Percentiles rank a stretch among this genome's conserved stretches.
Evolutionary conservation across 495 filamentous ascomycete species (phyloP).

Genomic region (Lasiosphaeriaceae sp.): DNA sequence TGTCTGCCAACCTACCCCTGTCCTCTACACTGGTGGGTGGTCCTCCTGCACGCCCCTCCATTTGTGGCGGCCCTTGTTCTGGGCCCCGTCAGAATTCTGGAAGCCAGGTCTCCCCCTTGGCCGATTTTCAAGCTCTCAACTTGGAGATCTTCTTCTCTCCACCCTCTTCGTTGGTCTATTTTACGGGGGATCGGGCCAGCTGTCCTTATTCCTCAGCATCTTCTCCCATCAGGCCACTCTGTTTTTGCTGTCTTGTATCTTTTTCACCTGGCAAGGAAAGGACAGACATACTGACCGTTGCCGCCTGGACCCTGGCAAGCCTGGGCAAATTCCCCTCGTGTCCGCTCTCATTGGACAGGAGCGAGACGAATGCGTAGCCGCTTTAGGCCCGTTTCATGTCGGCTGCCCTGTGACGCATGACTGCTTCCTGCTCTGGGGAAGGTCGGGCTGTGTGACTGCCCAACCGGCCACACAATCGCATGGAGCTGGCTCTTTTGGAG

Average conservation of each 20-base stretch:
- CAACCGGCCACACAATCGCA: constrained; percentile 18
- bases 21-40: background rate
- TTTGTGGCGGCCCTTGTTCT: too few relatives aligned
- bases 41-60: background rate
- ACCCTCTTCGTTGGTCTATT: too few relatives aligned
- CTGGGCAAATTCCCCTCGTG: too few relatives aligned
- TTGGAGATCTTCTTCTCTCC: too few relatives aligned
- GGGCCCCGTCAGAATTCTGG: too few relatives aligned
- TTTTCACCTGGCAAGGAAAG: background rate
- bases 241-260: too few relatives aligned
- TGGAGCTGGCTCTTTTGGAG: constrained; percentile 10
- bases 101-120: too few relatives aligned
- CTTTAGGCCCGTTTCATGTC: constrained; percentile 33
- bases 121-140: too few relatives aligned
- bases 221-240: too few relatives aligned
- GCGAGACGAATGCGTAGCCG: constrained; percentile 17
- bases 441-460: constrained; percentile 31
- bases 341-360: constrained; percentile 26
- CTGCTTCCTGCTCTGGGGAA: constrained; percentile 11
- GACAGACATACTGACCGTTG: background rate
- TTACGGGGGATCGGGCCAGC: too few relatives aligned
- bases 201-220: too few relatives aligned
- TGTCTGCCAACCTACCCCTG: background rate
- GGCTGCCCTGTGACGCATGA: constrained; percentile 23
- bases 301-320: too few relatives aligned